A percentile compares a stretch with the other conserved stretches of the same genome.
Conservation (phyloP, 2,329 filamentous ascomycete species). For the Metarhizium rileyi region DNA sequence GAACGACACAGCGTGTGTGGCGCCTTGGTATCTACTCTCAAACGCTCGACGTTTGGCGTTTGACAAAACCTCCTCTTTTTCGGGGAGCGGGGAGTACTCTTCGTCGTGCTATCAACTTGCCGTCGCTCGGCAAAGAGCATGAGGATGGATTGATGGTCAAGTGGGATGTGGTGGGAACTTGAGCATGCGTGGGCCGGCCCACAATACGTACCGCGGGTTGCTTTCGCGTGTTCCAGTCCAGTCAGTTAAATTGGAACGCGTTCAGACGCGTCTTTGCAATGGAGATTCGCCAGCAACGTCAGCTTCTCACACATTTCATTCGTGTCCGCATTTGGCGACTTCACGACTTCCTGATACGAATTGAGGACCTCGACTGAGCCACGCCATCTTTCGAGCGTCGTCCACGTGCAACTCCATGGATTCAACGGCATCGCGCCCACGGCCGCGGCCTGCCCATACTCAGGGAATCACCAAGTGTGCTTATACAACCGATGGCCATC, state of each 20-base stretch:
- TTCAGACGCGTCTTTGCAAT: not conserved
- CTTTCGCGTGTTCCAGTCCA: not conserved
- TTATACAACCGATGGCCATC: slow-evolving; percentile 81
- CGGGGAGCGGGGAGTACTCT: too few species aligned
- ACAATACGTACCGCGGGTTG: too few species aligned
- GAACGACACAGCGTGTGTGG: not conserved
- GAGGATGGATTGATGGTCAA: not conserved
- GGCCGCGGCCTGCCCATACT: slow-evolving; percentile 65
- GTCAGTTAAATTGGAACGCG: not conserved
- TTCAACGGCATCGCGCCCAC: slow-evolving; percentile 33
- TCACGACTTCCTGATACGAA: not conserved
- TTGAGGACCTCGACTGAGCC: not conserved
- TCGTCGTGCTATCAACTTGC: too few species aligned
- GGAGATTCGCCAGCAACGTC: not conserved
- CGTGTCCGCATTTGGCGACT: not conserved
- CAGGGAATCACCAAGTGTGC: slow-evolving; percentile 77
- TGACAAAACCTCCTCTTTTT: too few species aligned
- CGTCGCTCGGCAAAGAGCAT: too few species aligned
- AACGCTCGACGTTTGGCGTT: not conserved
- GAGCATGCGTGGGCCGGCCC: too few species aligned
- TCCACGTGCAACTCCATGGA: slow-evolving; percentile 16
- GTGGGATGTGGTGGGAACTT: not conserved
- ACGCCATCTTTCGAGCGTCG: not conserved
- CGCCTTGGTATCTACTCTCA: not conserved
- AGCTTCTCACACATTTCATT: not conserved